These are phyloP conservation scores for Alternaria sp. DNA, from an alignment of 2,329 filamentous ascomycete species.

Conservation along the genomic window DNA sequence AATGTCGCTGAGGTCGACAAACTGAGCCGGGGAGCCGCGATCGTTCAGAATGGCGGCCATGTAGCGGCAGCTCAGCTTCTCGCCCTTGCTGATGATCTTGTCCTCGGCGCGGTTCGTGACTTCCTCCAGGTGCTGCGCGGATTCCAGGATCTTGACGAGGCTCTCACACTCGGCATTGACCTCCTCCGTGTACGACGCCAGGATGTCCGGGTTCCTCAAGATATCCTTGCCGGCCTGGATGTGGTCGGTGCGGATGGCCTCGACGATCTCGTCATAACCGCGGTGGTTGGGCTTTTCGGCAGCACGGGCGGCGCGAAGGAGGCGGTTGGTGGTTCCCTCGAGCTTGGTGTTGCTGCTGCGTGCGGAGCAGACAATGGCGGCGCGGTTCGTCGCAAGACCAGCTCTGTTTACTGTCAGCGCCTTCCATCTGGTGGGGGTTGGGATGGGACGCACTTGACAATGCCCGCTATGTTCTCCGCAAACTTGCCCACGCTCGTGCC, in stretches of 20 bases:
- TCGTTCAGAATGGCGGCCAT: constrained; percentile 87
- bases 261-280: constrained; percentile 75
- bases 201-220: constrained; percentile 47
- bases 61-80: constrained; percentile 92
- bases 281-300: constrained; percentile 50
- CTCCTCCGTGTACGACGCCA: constrained; percentile 65
- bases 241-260: constrained; percentile 84
- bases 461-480: constrained; percentile 67
- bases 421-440: background rate
- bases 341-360: constrained; percentile 92
- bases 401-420: constrained; percentile 56
- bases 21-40: constrained; percentile 81
- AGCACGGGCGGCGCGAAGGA: constrained; percentile 56
- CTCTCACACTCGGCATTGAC: constrained; percentile 82
- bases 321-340: constrained; percentile 87
- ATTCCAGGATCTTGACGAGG: constrained; percentile 75
- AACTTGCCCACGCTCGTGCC: constrained; percentile 97
- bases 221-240: constrained; percentile 69
- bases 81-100: constrained; percentile 90
- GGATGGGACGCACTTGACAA: constrained; percentile 59
- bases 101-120: constrained; percentile 60
- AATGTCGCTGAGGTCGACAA: constrained; percentile 85
- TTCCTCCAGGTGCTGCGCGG: constrained; percentile 63
- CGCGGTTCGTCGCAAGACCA: constrained; percentile 68
- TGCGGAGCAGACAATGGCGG: constrained; percentile 95